Evolutionary conservation across 257 asterid species (phyloP), one percentile per base, ranked within the genome.

Genomic region (Fraxinus pennsylvanica): DNA sequence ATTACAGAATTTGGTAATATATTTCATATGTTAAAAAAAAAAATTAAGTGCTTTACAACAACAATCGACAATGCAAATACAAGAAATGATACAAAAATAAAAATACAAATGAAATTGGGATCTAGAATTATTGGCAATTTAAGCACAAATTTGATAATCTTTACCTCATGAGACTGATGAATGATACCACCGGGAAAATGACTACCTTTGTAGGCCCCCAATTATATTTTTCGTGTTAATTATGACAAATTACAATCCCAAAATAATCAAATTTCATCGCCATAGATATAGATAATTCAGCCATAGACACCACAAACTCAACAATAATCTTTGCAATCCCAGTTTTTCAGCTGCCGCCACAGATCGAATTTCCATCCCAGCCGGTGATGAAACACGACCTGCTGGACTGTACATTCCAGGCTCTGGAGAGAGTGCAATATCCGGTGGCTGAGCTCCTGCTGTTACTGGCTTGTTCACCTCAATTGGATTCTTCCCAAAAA

Each of bases 401-500:
- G 94, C 80, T 9, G 92, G 90, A 3, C 84, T 86, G 54, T 74
- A 68, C 2, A 78, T 12, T 17, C 35, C 92, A 0, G 89, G 90
- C 1, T 78, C 91, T 52, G 94, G 96, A 1, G 96, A 79, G 6
- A 80, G 77, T 2, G 91, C 79, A 29, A 19, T 85, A 41, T 80
- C 90, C 3, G 97, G 96, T 9, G 98, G 88, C 82, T 76, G 90
- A 63, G 94, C 97, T 32, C 45, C 73, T 0, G 80, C 78, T 73
- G 83, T 27, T 8, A 22, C 71, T 35, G 91, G 89, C 69, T 76
- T 86, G 50, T 85, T 81, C 76, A 76, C 81, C 74, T 80, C 90
- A 78, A 86, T 82, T 25, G 95, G 90, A 79, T 88, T 80, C 61
- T 81, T 86, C 75, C 95, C 96, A 72, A 94, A 94, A 50, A 81